These are phyloP conservation scores for Neonectria punicea DNA, from an alignment of 2,329 filamentous ascomycete genomes.

Conservation along the genomic window DNA sequence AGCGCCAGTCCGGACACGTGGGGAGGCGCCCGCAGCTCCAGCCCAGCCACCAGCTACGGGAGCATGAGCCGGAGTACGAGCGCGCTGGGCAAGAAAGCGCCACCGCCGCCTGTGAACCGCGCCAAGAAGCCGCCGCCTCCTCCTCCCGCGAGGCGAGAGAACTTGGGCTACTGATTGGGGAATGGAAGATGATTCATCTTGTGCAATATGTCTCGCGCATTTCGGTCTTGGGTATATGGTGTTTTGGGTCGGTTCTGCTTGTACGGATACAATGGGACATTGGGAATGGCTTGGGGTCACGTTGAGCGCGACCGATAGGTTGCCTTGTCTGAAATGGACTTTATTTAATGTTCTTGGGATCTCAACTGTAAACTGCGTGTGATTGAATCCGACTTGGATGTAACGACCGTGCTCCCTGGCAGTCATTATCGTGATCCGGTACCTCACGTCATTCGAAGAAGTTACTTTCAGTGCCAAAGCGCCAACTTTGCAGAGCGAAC, in stretches of 20 bases:
- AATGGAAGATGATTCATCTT: constrained; percentile 1
- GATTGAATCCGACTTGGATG: not conserved
- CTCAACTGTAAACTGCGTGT: not conserved
- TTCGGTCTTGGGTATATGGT: constrained; percentile 22
- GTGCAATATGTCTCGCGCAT: constrained; percentile 7
- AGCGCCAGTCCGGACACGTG: constrained; percentile 62
- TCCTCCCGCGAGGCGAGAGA: constrained; percentile 47
- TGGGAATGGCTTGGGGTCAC: constrained; percentile 29
- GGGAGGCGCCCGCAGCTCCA: constrained; percentile 59
- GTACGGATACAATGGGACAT: constrained; percentile 12
- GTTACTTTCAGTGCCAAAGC: no score
- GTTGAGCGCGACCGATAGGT: constrained; percentile 30
- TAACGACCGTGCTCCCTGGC: not conserved
- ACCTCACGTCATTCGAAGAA: no score
- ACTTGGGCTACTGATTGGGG: constrained; percentile 39
- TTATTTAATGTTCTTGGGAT: constrained; percentile 23
- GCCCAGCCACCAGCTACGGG: constrained; percentile 66
- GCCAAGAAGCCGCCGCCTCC: constrained; percentile 53
- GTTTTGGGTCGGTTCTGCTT: constrained; percentile 27
- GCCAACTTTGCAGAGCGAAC: no score
- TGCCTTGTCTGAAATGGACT: constrained; percentile 22
- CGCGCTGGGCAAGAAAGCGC: constrained; percentile 61
- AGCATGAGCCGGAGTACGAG: constrained; percentile 60
- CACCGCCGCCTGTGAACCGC: constrained; percentile 62
- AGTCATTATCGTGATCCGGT: not conserved